These are phyloP conservation scores for Aureobasidium uvarum DNA, from an alignment of 2,329 filamentous ascomycete species.

Conservation along the genomic window DNA sequence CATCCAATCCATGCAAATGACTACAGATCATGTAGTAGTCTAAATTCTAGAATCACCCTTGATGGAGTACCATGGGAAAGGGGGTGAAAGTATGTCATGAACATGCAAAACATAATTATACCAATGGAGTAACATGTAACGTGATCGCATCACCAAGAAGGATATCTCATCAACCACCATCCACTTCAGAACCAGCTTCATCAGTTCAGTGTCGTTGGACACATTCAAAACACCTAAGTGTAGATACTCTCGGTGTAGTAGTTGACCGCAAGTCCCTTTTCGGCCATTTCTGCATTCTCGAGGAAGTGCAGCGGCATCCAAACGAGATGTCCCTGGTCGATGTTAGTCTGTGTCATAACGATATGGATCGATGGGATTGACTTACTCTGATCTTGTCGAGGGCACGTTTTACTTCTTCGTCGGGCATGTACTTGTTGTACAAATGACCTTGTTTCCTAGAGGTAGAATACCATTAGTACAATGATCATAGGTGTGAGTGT, in stretches of 20 bases:
- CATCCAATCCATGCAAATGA: no score
- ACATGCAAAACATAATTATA: constrained; percentile 5
- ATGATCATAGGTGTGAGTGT: neutral
- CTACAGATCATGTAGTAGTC: no score
- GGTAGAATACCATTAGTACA: neutral
- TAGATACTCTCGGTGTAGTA: constrained; percentile 83
- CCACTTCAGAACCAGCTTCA: neutral
- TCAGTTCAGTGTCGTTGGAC: neutral
- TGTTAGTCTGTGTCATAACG: neutral
- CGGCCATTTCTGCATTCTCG: constrained; percentile 81
- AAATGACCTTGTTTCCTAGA: constrained; percentile 73
- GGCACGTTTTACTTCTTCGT: constrained; percentile 69
- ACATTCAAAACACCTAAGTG: constrained; percentile 50
- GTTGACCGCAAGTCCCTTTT: constrained; percentile 83
- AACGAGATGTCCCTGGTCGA: constrained; percentile 71
- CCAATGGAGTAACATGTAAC: neutral
- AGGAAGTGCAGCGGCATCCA: constrained; percentile 95
- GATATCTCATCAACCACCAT: neutral
- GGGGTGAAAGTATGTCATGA: neutral
- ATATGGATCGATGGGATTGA: neutral
- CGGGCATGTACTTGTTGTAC: constrained; percentile 73
- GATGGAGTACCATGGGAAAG: no score
- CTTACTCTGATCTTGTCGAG: constrained; percentile 62
- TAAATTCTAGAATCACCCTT: no score
- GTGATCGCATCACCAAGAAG: neutral